A percentile compares a stretch with the other conserved stretches of the same genome.
phyloP scores from a whole-genome alignment of 2,329 filamentous ascomycete genomes.

The Cladosporium sp. region DNA sequence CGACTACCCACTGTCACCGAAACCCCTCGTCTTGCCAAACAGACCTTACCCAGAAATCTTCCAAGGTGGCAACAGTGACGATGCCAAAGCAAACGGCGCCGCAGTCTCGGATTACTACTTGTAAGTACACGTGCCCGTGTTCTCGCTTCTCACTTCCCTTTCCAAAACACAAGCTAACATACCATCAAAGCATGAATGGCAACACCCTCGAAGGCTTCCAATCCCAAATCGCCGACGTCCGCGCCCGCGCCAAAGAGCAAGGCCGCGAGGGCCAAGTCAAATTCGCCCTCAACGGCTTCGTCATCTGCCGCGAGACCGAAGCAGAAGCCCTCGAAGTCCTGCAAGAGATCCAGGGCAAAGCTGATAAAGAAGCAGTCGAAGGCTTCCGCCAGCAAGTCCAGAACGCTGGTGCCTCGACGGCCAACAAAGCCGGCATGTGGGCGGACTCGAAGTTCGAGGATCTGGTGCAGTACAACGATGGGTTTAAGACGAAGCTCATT shows the following conservation, averaged over 20 bases:
- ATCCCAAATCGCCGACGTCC: constrained; percentile 48
- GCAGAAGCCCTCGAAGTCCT: constrained; percentile 48
- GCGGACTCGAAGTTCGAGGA: constrained; percentile 50
- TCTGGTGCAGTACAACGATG: constrained; percentile 53
- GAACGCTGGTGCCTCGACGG: constrained; percentile 47
- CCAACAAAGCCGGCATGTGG: constrained; percentile 52
- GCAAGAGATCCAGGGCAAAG: constrained; percentile 52
- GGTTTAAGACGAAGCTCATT: constrained; percentile 53
- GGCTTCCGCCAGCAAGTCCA: constrained; percentile 48
- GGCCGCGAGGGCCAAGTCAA: constrained; percentile 43
- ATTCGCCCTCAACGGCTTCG: constrained; percentile 51
- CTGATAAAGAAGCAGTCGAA: constrained; percentile 47
- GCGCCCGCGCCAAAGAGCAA: constrained; percentile 41
- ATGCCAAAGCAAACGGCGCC: constrained; percentile 48
- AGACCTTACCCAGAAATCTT: constrained; percentile 51
- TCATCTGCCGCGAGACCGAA: constrained; percentile 48
- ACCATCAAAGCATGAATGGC: constrained; percentile 46
- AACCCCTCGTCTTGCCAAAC: constrained; percentile 43
- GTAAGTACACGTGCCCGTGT: neutral
- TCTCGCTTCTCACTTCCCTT: no score
- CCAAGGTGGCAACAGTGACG: constrained; percentile 50
- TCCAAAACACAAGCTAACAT: neutral
- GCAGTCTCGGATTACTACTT: constrained; percentile 51
- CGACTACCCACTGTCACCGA: constrained; percentile 48
- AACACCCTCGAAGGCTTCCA: constrained; percentile 52